Percentiles rank a stretch among this genome's conserved stretches.
phyloP scores from a whole-genome alignment of 2,329 filamentous ascomycete species.

The Zalaria obscura region DNA sequence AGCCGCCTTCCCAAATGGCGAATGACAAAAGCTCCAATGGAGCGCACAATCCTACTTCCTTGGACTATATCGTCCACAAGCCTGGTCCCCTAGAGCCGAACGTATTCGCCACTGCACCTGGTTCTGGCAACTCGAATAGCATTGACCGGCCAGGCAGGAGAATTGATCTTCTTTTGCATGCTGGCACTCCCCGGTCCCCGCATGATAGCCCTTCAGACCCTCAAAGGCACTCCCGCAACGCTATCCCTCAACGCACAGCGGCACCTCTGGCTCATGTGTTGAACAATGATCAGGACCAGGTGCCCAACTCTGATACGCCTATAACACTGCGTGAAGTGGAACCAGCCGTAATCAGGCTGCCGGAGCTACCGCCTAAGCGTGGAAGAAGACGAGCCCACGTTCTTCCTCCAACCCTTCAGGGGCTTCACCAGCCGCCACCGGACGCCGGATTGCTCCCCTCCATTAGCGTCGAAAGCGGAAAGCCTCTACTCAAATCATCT shows the following conservation, averaged over 20 bases:
- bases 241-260: no score
- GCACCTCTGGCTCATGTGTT: background rate
- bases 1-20: background rate
- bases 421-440: constrained; percentile 48
- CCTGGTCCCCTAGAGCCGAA: constrained; percentile 11
- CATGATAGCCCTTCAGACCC: no score
- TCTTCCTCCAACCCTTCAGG: constrained; percentile 39
- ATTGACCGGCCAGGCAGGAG: no score
- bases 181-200: no score
- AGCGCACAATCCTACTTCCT: background rate
- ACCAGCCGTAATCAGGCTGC: constrained; percentile 16
- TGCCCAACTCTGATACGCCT: constrained; percentile 13
- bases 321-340: constrained; percentile 12
- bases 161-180: no score
- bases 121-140: no score
- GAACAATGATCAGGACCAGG: constrained; percentile 11
- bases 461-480: constrained; percentile 34
- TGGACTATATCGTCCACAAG: constrained; percentile 18
- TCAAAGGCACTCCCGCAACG: no score
- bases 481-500: constrained; percentile 1
- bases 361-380: constrained; percentile 21
- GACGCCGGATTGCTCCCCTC: constrained; percentile 46
- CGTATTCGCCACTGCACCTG: constrained; percentile 5
- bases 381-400: constrained; percentile 18
- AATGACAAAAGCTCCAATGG: background rate